phyloP scores from a whole-genome alignment of 2,329 filamentous ascomycete genomes.

The Penicillium sp. region DNA sequence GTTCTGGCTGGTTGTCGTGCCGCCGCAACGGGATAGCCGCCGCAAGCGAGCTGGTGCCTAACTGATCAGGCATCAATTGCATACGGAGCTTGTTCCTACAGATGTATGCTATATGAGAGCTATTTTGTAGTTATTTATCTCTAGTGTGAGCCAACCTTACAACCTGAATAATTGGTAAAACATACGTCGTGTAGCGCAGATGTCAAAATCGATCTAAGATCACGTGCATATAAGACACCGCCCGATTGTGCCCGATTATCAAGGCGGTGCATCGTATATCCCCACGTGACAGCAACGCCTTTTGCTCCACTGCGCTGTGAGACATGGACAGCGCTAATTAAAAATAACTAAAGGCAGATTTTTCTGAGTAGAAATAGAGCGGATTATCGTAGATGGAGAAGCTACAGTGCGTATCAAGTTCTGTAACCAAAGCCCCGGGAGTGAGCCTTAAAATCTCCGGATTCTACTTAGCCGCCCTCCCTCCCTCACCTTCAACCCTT shows the following conservation, averaged over 20 bases:
- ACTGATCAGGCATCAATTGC: constrained; percentile 10
- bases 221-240: constrained; percentile 11
- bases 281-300: constrained; percentile 1
- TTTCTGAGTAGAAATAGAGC: constrained; percentile 1
- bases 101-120: neutral
- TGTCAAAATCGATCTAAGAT: neutral
- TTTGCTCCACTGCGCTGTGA: constrained; percentile 9
- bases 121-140: neutral
- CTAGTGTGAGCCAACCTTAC: neutral
- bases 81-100: neutral
- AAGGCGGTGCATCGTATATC: constrained; percentile 5
- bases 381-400: constrained; percentile 8
- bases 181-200: neutral
- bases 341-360: constrained; percentile 15
- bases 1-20: constrained; percentile 38
- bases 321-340: constrained; percentile 19
- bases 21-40: constrained; percentile 40
- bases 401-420: constrained; percentile 6
- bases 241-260: constrained; percentile 1
- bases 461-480: constrained; percentile 13
- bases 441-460: constrained; percentile 21
- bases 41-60: constrained; percentile 34
- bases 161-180: neutral
- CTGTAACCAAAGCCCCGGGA: constrained; percentile 3
- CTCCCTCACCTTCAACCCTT: constrained; percentile 6